A percentile compares a stretch with the other conserved stretches of the same genome.
Conservation (phyloP, 768 basidiomycete genomes). For the Mycena kentingensis region DNA sequence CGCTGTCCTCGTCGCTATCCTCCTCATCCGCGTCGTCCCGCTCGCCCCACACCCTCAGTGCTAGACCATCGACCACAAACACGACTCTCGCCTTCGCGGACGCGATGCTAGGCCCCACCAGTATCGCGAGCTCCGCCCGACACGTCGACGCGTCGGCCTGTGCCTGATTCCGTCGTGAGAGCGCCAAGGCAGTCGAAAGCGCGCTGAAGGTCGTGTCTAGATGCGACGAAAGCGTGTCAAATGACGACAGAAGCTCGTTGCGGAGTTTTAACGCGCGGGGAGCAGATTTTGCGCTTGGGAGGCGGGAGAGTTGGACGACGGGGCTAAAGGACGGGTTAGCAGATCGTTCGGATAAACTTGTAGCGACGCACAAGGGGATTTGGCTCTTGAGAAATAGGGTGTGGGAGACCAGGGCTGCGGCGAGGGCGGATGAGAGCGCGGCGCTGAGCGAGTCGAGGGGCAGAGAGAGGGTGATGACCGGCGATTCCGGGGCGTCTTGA, state of each 20-base stretch:
- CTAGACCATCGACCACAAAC: slow-evolving; percentile 65
- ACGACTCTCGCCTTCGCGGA: slow-evolving; percentile 63
- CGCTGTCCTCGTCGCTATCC: slow-evolving; percentile 27
- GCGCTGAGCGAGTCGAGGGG: too few species aligned
- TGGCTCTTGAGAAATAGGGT: too few species aligned
- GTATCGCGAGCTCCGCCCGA: slow-evolving; percentile 58
- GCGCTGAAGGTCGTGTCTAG: slow-evolving; percentile 73
- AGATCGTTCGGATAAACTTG: too few species aligned
- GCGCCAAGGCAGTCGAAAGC: slow-evolving; percentile 67
- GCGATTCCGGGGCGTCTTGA: too few species aligned
- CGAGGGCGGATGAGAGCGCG: too few species aligned
- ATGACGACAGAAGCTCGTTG: slow-evolving; percentile 61
- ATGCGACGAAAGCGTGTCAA: slow-evolving; percentile 74
- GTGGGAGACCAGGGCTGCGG: too few species aligned
- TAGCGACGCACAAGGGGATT: too few species aligned
- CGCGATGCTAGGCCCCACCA: slow-evolving; percentile 66
- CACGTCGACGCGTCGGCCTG: neutral
- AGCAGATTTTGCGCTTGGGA: slow-evolving; percentile 35
- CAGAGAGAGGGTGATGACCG: too few species aligned
- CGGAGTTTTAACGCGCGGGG: slow-evolving; percentile 59
- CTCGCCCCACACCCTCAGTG: slow-evolving; percentile 47
- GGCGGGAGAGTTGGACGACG: neutral
- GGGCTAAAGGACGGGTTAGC: too few species aligned
- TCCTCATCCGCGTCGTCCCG: slow-evolving; percentile 32
- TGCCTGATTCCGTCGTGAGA: slow-evolving; percentile 9